Evolutionary conservation across 2,329 filamentous ascomycete species (phyloP).

Genomic region (Leptographium radiaticola): DNA sequence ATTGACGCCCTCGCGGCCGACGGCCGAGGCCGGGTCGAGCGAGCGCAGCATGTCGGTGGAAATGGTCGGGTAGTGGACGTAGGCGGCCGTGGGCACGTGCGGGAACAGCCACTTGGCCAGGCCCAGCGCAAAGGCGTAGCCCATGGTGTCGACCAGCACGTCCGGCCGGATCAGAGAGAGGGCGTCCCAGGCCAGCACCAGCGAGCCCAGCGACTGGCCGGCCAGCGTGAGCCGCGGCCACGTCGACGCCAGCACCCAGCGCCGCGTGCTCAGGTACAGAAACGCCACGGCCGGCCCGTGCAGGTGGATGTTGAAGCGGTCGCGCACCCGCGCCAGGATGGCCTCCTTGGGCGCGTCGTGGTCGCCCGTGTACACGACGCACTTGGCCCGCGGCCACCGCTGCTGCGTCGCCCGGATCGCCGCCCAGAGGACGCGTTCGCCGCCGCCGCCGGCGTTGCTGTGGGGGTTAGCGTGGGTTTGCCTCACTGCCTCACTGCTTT

Average conservation of each 20-base stretch:
- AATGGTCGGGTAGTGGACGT: slow-evolving; percentile 96
- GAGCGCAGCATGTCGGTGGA: slow-evolving; percentile 94
- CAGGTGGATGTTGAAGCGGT: slow-evolving; percentile 84
- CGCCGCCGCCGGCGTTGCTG: slow-evolving; percentile 90
- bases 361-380: slow-evolving; percentile 90
- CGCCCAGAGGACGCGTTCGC: slow-evolving; percentile 92
- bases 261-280: slow-evolving; percentile 77
- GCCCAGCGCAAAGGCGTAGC: slow-evolving; percentile 82
- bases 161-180: slow-evolving; percentile 87
- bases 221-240: slow-evolving; percentile 89
- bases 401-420: slow-evolving; percentile 84
- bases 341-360: slow-evolving; percentile 71
- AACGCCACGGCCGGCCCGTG: slow-evolving; percentile 74
- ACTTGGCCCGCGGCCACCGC: slow-evolving; percentile 77
- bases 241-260: slow-evolving; percentile 73
- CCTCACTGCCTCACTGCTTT: no score
- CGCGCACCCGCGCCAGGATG: slow-evolving; percentile 67
- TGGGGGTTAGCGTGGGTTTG: slow-evolving; percentile 4
- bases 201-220: slow-evolving; percentile 82
- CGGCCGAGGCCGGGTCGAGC: slow-evolving; percentile 48
- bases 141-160: slow-evolving; percentile 95
- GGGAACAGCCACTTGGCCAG: slow-evolving; percentile 74
- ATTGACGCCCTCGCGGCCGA: slow-evolving; percentile 60
- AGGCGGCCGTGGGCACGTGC: slow-evolving; percentile 70
- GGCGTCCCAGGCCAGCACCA: slow-evolving; percentile 81